Percentiles rank a stretch among this genome's conserved stretches.
Evolutionary conservation across 345 rosid genomes (phyloP).

Genomic region (Microcos paniculata): DNA sequence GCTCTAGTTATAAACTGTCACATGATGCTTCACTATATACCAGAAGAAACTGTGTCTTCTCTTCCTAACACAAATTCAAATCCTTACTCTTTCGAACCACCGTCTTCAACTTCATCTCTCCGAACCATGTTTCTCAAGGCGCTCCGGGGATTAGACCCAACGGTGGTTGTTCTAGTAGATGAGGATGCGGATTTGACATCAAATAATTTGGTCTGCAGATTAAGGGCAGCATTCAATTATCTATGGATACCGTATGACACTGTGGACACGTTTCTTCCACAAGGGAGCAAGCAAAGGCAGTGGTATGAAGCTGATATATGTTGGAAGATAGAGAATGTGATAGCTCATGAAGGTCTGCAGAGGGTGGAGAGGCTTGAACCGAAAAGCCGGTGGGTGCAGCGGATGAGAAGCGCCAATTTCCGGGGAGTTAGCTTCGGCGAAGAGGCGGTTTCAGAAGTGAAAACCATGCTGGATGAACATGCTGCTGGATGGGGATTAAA

Average conservation of each 20-base stretch:
- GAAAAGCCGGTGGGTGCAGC: slow-evolving; percentile 67
- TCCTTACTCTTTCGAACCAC: slow-evolving; percentile 24
- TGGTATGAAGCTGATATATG: slow-evolving; percentile 78
- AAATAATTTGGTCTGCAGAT: slow-evolving; percentile 50
- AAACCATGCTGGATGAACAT: slow-evolving; percentile 82
- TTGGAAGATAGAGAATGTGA: slow-evolving; percentile 89
- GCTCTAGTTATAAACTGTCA: slow-evolving; percentile 85
- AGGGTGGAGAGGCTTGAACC: slow-evolving; percentile 80
- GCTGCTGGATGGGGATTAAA: slow-evolving; percentile 93
- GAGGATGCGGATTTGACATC: slow-evolving; percentile 86
- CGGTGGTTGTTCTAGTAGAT: slow-evolving; percentile 63
- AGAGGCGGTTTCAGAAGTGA: slow-evolving; percentile 58
- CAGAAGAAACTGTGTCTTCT: slow-evolving; percentile 54
- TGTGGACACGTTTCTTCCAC: slow-evolving; percentile 64
- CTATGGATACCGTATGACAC: slow-evolving; percentile 94
- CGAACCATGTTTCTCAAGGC: slow-evolving; percentile 58
- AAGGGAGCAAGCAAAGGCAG: slow-evolving; percentile 69
- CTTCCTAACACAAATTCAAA: slow-evolving; percentile 11
- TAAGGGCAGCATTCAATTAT: slow-evolving; percentile 70
- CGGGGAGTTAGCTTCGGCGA: slow-evolving; percentile 50
- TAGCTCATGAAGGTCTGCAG: slow-evolving; percentile 67
- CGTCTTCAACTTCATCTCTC: slow-evolving; percentile 34
- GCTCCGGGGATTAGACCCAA: slow-evolving; percentile 64
- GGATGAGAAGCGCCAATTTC: slow-evolving; percentile 67
- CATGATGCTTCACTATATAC: slow-evolving; percentile 78